Evolutionary conservation across 306 rosid species (phyloP), one percentile per base, ranked within the genome.

Genomic region (Neltuma alba): DNA sequence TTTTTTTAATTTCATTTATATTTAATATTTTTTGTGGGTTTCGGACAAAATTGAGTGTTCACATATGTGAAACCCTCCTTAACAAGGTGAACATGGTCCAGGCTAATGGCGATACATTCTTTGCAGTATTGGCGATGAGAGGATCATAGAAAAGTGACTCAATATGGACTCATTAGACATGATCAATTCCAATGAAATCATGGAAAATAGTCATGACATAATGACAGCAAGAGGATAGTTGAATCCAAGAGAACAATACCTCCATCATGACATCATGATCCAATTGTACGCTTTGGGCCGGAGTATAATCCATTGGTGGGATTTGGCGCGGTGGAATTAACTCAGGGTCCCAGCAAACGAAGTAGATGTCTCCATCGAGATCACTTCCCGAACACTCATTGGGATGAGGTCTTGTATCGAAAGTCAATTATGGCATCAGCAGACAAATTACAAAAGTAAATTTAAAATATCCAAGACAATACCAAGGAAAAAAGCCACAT

Each of bases 301-400:
- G 77, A 74, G 86, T 78, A 68, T 94, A 92, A 68, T 92, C 93
- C 97, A 90, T 94, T 31, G 97, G 97, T 4, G 69, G 28, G 14
- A 66, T 48, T 57, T 37, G 84, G 6, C 0, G n/a, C 5, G 71
- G 60, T 50, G 96, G 93, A 83, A 91, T 83, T 76, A 92, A 75
- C 34, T 92, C 94, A 8, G 40, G 62, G 76, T 94, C 98, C 98
- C 98, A 94, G 68, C 87, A 82, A 65, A 89, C 93, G 71, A 86
- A 90, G 87, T 93, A 87, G 63, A 87, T 87, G 69, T 94, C 97
- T 60, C 98, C 97, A 76, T 90, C 97, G 42, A 94, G 83, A 81
- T 94, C 97, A 66, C 97, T 92, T 72, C 98, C 97, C 7, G 97
- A 94, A 67, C 96, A 94, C 76, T 92, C 98, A 79, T 92, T 94